These are phyloP conservation scores for Aspergillus eucalypticola DNA, from an alignment of 2,329 filamentous ascomycete species.

Conservation along the genomic window DNA sequence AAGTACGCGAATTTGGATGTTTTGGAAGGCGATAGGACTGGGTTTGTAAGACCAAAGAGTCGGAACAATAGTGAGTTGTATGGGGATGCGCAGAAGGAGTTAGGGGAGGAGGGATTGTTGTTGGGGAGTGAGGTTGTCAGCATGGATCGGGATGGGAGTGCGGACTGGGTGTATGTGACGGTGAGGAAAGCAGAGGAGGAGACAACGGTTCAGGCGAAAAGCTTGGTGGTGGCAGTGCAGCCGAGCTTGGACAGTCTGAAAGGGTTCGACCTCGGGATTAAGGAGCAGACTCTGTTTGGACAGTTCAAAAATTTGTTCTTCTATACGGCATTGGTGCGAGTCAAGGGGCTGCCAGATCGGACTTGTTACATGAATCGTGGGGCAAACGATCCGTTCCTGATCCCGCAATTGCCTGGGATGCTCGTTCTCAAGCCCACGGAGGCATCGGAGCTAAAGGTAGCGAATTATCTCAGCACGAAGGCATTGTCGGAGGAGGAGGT, in stretches of 20 bases:
- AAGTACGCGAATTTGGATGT: constrained; percentile 6
- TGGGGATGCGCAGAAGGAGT: background rate
- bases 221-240: constrained; percentile 39
- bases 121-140: background rate
- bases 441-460: background rate
- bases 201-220: constrained; percentile 36
- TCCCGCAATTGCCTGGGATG: constrained; percentile 13
- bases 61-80: background rate
- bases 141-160: background rate
- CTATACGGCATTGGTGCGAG: constrained; percentile 34
- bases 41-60: background rate
- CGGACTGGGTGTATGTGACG: constrained; percentile 18
- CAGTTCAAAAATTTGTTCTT: constrained; percentile 26
- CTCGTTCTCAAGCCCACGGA: constrained; percentile 9
- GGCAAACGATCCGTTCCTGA: constrained; percentile 1
- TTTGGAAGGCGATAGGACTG: background rate
- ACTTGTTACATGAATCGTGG: constrained; percentile 5
- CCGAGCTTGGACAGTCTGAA: constrained; percentile 36
- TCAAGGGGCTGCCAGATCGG: constrained; percentile 25
- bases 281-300: constrained; percentile 34
- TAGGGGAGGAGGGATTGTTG: background rate
- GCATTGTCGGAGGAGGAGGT: constrained; percentile 8
- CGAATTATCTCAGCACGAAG: constrained; percentile 7
- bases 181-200: constrained; percentile 27
- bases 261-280: constrained; percentile 32